Conservation (phyloP, 352 stramenopile species). For the Globisporangium barbulae region DNA sequence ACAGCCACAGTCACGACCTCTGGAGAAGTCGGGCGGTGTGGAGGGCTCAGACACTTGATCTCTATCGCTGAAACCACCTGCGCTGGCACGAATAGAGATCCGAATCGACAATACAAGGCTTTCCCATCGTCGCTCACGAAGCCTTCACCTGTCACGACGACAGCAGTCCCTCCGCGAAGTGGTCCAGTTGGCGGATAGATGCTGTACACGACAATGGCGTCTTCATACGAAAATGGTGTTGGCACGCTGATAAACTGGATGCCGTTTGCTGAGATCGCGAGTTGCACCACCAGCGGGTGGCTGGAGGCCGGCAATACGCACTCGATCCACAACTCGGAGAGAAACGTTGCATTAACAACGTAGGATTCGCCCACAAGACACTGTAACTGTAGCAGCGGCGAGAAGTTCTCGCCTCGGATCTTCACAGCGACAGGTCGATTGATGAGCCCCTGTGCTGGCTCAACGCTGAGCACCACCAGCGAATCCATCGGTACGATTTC, state of each 20-base stretch:
- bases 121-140: constrained; percentile 14
- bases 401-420: constrained; percentile 25
- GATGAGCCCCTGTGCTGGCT: constrained; percentile 22
- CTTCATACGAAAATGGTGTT: constrained; percentile 36
- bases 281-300: neutral
- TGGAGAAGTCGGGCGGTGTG: constrained; percentile 13
- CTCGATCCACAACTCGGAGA: constrained; percentile 29
- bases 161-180: constrained; percentile 33
- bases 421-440: constrained; percentile 19
- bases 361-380: constrained; percentile 39
- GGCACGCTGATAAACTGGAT: constrained; percentile 25
- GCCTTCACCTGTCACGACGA: constrained; percentile 32
- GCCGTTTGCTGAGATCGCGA: constrained; percentile 30
- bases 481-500: constrained; percentile 47
- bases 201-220: constrained; percentile 33
- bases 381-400: constrained; percentile 24
- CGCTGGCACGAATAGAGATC: constrained; percentile 22
- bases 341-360: constrained; percentile 20
- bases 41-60: constrained; percentile 27
- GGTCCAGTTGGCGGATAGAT: constrained; percentile 44
- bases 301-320: constrained; percentile 28
- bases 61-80: constrained; percentile 16
- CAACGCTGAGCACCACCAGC: constrained; percentile 20
- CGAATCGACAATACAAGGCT: constrained; percentile 39
- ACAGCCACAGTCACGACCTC: constrained; percentile 27